A percentile compares a stretch with the other conserved stretches of the same genome.
phyloP scores from a whole-genome alignment of 495 filamentous ascomycete species.

The Podospora pseudoanserina region DNA sequence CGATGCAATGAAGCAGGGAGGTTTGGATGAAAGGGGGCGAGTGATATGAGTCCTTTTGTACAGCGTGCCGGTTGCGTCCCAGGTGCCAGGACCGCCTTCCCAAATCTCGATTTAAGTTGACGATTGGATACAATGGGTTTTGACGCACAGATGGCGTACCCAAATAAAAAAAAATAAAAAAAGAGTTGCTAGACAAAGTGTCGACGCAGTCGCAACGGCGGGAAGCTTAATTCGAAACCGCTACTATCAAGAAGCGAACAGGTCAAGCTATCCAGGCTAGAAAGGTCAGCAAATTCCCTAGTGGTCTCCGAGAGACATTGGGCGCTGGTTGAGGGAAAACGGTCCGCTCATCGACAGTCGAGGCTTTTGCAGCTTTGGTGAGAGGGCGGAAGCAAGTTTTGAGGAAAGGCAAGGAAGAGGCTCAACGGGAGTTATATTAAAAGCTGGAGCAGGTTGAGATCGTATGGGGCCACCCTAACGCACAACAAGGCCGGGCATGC shows the following conservation, averaged over 20 bases:
- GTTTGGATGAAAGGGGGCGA: constrained; percentile 14
- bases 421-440: constrained; percentile 32
- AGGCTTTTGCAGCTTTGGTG: neutral
- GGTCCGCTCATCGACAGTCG: constrained; percentile 6
- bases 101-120: constrained; percentile 13
- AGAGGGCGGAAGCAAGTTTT: neutral
- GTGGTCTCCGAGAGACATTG: neutral
- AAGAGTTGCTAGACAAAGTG: constrained; percentile 19
- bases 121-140: constrained; percentile 20
- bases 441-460: constrained; percentile 19
- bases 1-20: neutral
- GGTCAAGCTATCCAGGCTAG: constrained; percentile 19
- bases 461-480: constrained; percentile 22
- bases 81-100: constrained; percentile 15
- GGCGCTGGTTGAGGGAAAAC: constrained; percentile 7
- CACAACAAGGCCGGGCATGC: constrained; percentile 32
- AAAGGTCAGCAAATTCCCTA: constrained; percentile 6
- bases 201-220: constrained; percentile 22
- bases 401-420: constrained; percentile 16
- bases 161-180: constrained; percentile 13
- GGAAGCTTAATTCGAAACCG: constrained; percentile 22
- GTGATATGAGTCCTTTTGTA: constrained; percentile 19
- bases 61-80: constrained; percentile 6
- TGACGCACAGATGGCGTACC: constrained; percentile 25
- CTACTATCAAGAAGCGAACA: constrained; percentile 17